A percentile compares a stretch with the other conserved stretches of the same genome.
These are phyloP conservation scores for Ustilago bromivora DNA, from an alignment of 1,284 basidiomycete genomes.

Conservation along the genomic window DNA sequence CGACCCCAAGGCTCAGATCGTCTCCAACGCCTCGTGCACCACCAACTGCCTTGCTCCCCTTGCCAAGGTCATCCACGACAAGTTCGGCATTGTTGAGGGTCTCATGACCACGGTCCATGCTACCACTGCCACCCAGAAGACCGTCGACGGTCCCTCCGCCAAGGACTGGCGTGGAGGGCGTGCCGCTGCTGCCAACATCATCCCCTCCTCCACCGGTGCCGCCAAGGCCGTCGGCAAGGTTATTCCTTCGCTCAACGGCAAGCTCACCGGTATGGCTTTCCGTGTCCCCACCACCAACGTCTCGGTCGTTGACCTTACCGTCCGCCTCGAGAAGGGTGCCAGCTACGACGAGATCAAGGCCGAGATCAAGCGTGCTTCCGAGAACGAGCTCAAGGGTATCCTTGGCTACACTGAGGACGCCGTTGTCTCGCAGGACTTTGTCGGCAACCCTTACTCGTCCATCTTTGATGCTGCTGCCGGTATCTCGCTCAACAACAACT, in stretches of 20 bases:
- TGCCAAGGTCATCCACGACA: conserved; percentile 98
- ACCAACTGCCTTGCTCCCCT: conserved; percentile 96
- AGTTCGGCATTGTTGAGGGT: conserved; percentile 71
- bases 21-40: conserved; percentile 99
- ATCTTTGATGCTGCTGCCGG: conserved; percentile 86
- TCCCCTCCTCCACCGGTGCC: conserved; percentile 98
- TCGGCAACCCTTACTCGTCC: conserved; percentile 77
- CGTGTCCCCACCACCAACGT: conserved; percentile 97
- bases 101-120: conserved; percentile 98
- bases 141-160: conserved; percentile 81
- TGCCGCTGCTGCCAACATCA: conserved; percentile 97
- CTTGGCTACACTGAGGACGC: conserved; percentile 94
- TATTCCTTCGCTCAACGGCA: conserved; percentile 96
- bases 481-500: conserved; percentile 91
- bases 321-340: conserved; percentile 84
- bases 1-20: conserved; percentile 87
- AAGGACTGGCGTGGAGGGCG: conserved; percentile 86
- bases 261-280: conserved; percentile 93
- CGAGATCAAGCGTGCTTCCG: conserved; percentile 84
- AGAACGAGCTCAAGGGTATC: conserved; percentile 80
- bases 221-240: conserved; percentile 99
- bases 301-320: conserved; percentile 97
- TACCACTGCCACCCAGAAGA: conserved; percentile 92
- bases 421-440: conserved; percentile 79
- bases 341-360: conserved; percentile 92